Percentiles rank a stretch among this genome's conserved stretches.
Evolutionary conservation across 805 yeast genomes (phyloP).

Genomic region (Torulaspora quercuum): DNA sequence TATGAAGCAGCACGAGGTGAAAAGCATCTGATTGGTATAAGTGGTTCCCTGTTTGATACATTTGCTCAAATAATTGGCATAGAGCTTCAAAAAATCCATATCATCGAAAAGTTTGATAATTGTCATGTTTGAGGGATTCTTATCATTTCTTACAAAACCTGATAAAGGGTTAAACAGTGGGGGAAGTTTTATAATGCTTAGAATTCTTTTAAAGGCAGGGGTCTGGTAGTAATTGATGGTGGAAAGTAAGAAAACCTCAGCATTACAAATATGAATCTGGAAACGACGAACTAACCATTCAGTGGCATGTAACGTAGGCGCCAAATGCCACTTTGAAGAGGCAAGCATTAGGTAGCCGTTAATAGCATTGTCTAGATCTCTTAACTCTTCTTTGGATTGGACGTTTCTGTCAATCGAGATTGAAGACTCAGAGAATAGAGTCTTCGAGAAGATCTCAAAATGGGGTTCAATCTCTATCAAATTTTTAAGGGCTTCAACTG

Average conservation of each 20-base stretch:
- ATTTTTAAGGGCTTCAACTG: slow-evolving; percentile 73
- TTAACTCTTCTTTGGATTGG: slow-evolving; percentile 72
- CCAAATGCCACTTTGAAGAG: slow-evolving; percentile 71
- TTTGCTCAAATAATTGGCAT: slow-evolving; percentile 49
- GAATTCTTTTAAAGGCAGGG: slow-evolving; percentile 69
- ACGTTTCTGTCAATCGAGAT: slow-evolving; percentile 75
- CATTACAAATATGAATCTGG: slow-evolving; percentile 74
- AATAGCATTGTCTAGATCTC: slow-evolving; percentile 70
- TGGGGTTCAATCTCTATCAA: slow-evolving; percentile 69
- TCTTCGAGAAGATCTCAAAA: slow-evolving; percentile 61
- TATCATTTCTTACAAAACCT: slow-evolving; percentile 61
- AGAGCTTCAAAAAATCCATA: slow-evolving; percentile 60
- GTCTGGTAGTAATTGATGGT: slow-evolving; percentile 76
- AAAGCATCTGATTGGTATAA: slow-evolving; percentile 69
- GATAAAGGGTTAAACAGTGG: slow-evolving; percentile 68
- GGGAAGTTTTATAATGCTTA: slow-evolving; percentile 77
- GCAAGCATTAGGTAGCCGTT: slow-evolving; percentile 68
- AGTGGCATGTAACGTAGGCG: slow-evolving; percentile 74
- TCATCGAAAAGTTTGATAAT: slow-evolving; percentile 74
- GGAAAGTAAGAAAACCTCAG: slow-evolving; percentile 68
- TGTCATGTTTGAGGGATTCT: slow-evolving; percentile 61
- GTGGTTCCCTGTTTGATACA: slow-evolving; percentile 51
- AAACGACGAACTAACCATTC: slow-evolving; percentile 96
- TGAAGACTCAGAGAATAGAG: slow-evolving; percentile 82
- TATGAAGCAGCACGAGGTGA: slow-evolving; percentile 68